A percentile compares a stretch with the other conserved stretches of the same genome.
Evolutionary conservation across 352 stramenopile genomes (phyloP).

Genomic region (Blastocystis sp.): DNA sequence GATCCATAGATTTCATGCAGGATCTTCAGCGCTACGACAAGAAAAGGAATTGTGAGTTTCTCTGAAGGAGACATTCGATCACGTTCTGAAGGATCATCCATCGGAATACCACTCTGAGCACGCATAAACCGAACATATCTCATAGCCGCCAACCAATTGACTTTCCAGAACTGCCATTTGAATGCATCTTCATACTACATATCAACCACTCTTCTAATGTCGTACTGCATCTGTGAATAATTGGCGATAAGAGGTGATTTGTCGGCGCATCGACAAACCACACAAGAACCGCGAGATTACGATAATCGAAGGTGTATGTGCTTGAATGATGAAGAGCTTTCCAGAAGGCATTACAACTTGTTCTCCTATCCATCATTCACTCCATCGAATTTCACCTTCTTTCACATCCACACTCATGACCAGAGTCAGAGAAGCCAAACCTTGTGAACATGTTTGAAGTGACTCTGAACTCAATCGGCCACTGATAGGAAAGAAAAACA

Average conservation of each 20-base stretch:
- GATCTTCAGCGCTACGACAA: constrained; percentile 55
- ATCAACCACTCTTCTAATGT: background rate
- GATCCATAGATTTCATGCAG: constrained; percentile 51
- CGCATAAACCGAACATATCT: constrained; percentile 8
- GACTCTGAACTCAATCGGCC: background rate
- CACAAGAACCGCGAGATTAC: constrained; percentile 46
- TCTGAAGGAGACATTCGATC: background rate
- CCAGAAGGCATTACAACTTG: constrained; percentile 4
- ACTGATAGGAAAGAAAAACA: background rate
- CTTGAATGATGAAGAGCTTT: constrained; percentile 25
- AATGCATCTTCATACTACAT: constrained; percentile 7
- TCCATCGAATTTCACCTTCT: background rate
- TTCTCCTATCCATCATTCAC: background rate
- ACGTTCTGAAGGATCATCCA: background rate
- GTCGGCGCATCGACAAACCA: background rate
- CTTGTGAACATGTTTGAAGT: background rate
- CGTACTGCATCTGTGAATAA: background rate
- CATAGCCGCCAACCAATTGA: constrained; percentile 5
- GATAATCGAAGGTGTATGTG: background rate
- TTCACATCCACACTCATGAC: background rate
- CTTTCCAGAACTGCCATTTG: constrained; percentile 61
- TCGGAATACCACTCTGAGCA: background rate
- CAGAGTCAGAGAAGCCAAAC: background rate
- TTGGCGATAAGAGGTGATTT: constrained; percentile 32
- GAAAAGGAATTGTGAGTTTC: constrained; percentile 34